Conservation (phyloP, 169 alveolate species). For the Eimeria zaria region DNA sequence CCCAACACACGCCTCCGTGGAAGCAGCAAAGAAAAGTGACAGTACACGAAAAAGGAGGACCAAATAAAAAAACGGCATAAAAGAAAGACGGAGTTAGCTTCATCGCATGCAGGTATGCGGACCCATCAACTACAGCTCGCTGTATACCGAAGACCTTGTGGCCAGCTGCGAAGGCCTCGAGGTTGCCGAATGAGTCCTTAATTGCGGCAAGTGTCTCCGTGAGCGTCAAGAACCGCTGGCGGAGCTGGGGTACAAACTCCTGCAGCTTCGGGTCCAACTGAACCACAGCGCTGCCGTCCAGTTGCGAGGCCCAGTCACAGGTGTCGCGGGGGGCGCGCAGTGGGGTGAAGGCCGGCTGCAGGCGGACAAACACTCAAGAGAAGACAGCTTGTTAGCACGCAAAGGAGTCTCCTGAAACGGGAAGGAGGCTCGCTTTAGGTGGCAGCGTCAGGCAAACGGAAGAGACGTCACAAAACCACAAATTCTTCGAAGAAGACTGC, state of each 20-base stretch:
- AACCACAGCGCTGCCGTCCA: constrained; percentile 81
- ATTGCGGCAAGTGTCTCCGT: constrained; percentile 12
- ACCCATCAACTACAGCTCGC: constrained; percentile 74
- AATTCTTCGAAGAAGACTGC: background rate
- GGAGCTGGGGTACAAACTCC: constrained; percentile 73
- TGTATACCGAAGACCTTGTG: constrained; percentile 84
- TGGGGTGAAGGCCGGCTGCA: constrained; percentile 69
- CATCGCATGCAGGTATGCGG: background rate
- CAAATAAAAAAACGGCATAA: background rate
- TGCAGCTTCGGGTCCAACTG: constrained; percentile 74
- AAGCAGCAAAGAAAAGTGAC: background rate
- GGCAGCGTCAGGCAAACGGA: background rate
- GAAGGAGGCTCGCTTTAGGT: background rate
- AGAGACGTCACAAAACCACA: background rate
- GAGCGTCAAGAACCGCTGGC: constrained; percentile 58
- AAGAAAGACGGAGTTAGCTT: background rate
- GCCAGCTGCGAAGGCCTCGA: constrained; percentile 84
- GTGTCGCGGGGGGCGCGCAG: constrained; percentile 80
- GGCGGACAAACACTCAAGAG: background rate
- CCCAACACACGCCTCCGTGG: background rate
- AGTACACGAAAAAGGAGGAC: background rate
- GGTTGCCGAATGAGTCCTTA: constrained; percentile 73
- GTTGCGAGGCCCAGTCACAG: constrained; percentile 66
- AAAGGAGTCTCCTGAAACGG: background rate
- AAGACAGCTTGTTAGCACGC: background rate